These are phyloP conservation scores for Penicillium freii DNA, from an alignment of 2,329 filamentous ascomycete species.

Conservation along the genomic window DNA sequence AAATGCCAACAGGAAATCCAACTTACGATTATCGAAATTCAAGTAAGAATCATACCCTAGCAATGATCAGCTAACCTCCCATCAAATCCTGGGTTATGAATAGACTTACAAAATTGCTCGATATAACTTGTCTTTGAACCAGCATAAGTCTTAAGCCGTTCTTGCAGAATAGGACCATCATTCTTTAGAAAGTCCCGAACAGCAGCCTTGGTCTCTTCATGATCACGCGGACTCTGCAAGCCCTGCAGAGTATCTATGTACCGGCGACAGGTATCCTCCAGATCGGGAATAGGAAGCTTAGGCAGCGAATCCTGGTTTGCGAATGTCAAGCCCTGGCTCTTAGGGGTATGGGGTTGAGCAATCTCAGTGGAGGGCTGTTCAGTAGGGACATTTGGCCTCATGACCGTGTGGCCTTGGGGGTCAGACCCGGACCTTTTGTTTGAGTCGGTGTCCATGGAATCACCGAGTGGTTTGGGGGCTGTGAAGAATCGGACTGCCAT, in stretches of 20 bases:
- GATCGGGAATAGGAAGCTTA: slow-evolving; percentile 87
- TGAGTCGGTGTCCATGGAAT: slow-evolving; percentile 55
- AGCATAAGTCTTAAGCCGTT: slow-evolving; percentile 86
- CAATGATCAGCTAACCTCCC: slow-evolving; percentile 8
- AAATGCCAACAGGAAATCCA: not conserved
- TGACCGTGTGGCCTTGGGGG: slow-evolving; percentile 17
- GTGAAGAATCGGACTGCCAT: slow-evolving; percentile 70
- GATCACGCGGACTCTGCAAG: slow-evolving; percentile 76
- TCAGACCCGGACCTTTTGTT: slow-evolving; percentile 7
- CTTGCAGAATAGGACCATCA: slow-evolving; percentile 82
- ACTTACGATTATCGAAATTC: slow-evolving; percentile 82
- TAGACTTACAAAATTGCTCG: slow-evolving; percentile 87
- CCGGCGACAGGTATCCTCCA: slow-evolving; percentile 72
- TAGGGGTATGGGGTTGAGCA: slow-evolving; percentile 28
- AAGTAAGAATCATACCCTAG: slow-evolving; percentile 97
- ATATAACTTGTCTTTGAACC: slow-evolving; percentile 92
- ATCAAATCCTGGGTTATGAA: not conserved
- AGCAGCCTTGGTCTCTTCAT: slow-evolving; percentile 75
- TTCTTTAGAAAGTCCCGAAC: slow-evolving; percentile 77
- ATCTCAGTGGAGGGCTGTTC: slow-evolving; percentile 9
- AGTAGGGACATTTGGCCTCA: slow-evolving; percentile 25
- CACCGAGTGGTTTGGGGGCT: slow-evolving; percentile 69
- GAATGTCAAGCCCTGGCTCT: slow-evolving; percentile 75
- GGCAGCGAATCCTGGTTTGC: slow-evolving; percentile 83
- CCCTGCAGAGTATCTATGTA: slow-evolving; percentile 79